A percentile compares a stretch with the other conserved stretches of the same genome.
Conservation (phyloP, 768 basidiomycete species). For the Lactifluus echinatus region DNA sequence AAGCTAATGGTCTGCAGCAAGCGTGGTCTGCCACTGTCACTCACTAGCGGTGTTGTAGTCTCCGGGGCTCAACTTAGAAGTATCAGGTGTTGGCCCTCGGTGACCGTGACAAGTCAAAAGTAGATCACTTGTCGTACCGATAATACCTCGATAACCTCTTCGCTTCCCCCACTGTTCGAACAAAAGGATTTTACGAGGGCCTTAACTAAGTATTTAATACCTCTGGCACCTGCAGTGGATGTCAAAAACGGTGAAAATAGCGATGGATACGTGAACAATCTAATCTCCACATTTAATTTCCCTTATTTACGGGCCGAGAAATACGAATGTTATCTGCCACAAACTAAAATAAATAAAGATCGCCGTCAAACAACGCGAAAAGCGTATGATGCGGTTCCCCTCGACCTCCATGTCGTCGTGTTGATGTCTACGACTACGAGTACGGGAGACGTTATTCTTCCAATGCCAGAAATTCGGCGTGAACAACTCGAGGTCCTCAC, state of each 20-base stretch:
- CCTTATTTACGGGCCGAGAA: too few species aligned
- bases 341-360: background rate
- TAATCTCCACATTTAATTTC: too few species aligned
- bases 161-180: background rate
- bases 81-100: background rate
- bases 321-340: too few species aligned
- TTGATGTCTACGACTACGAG: conserved; percentile 21
- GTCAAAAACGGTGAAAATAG: background rate
- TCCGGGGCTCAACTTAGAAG: background rate
- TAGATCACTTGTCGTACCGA: background rate
- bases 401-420: background rate
- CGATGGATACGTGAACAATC: too few species aligned
- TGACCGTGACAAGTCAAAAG: conserved; percentile 2
- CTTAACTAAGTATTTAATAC: too few species aligned
- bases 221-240: background rate
- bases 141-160: background rate
- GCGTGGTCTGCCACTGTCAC: conserved; percentile 1
- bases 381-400: too few species aligned
- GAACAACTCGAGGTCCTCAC: conserved; percentile 9
- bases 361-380: too few species aligned
- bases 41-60: conserved; percentile 3
- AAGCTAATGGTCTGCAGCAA: background rate
- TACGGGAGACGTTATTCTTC: conserved; percentile 21
- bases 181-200: too few species aligned
- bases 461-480: conserved; percentile 27